Percentiles rank a stretch among this genome's conserved stretches.
These are phyloP conservation scores for Pseudisothecium myosuroides DNA, from an alignment of 225 moss, liverwort and hornwort genomes.

Conservation along the genomic window DNA sequence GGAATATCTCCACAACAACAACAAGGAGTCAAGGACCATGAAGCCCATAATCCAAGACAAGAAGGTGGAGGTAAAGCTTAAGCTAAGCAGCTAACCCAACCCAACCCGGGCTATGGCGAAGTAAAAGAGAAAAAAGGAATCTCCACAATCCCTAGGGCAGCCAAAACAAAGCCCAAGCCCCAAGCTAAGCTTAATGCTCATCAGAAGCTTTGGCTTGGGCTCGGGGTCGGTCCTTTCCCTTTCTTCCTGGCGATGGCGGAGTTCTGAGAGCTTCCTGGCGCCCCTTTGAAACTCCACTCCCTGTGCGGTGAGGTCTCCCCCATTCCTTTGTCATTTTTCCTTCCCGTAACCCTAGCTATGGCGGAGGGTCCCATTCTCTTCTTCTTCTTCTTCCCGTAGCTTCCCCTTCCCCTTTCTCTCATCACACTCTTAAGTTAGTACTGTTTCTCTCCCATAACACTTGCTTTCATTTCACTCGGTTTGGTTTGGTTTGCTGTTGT, in stretches of 20 bases:
- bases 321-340: neutral
- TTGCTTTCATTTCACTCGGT: neutral
- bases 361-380: neutral
- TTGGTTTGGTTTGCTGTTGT: neutral
- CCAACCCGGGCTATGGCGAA: neutral
- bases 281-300: neutral
- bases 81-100: neutral
- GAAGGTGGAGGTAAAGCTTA: neutral
- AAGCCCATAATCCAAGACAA: neutral
- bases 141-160: neutral
- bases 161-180: neutral
- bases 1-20: neutral
- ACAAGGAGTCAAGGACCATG: neutral
- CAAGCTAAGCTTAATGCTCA: neutral
- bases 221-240: neutral
- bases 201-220: too few species aligned
- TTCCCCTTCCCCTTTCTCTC: neutral
- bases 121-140: neutral
- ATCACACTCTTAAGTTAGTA: neutral
- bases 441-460: neutral
- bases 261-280: neutral
- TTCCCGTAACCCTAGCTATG: neutral
- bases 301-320: neutral
- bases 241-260: neutral
- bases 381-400: neutral